Evolutionary conservation across 2,329 filamentous ascomycete genomes (phyloP), one percentile per base, ranked within the genome.

Genomic region (Fusarium subglutinans): DNA sequence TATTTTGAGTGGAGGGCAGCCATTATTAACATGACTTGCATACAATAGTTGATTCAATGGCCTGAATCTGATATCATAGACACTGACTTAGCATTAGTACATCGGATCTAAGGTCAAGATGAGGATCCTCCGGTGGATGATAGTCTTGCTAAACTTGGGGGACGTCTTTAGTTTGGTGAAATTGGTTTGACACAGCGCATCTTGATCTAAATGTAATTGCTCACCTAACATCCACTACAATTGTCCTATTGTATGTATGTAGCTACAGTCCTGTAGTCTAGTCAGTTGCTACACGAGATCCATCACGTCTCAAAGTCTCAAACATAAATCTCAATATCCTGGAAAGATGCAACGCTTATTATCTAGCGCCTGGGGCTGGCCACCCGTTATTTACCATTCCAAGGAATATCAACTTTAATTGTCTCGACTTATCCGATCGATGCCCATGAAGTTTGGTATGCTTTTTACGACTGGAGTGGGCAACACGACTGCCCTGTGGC

Each of bases 331-430:
- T 60, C 30, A 37, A 37, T 51, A 69, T 54, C 66, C 67, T 65
- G 53, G 66, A 58, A 37, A 53, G n/a, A 35, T 54, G 54, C 58
- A 67, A 47, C 41, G 38, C 63, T 61, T 67, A 56, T 59, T 70
- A 48, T 56, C 67, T 78, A 78, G 76, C 76, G 76, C 63, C 69
- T 67, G 66, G 65, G 66, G 41, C 64, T 77, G 62, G 47, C 73
- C 75, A 71, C 62, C 57, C 68, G 58, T 78, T 77, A 75, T 73
- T 76, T 78, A 66, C 68, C 74, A 63, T 74, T 67, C 62, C 73
- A 72, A 70, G 72, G 64, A 75, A 70, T 62, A 59, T 45, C 33
- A 47, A 41, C 53, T 65, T 60, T 54, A 64, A 72, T 63, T 64
- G 55, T 35, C 50, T 47, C 33, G 40, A 47, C n/a, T 54, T 47